Conservation (phyloP, 2,329 filamentous ascomycete genomes). For the Fusarium goolgardi region DNA sequence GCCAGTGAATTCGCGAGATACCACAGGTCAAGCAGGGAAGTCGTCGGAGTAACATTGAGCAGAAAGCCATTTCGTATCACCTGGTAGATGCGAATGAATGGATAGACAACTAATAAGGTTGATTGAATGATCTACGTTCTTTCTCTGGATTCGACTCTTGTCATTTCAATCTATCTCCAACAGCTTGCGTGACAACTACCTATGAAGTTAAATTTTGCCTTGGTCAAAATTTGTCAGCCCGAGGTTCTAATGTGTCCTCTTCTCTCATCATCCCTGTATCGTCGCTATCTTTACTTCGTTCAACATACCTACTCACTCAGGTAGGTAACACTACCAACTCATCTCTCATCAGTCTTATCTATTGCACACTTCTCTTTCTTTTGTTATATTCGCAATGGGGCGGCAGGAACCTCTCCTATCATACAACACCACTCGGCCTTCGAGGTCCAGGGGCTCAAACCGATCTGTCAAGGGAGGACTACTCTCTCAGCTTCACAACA, state of each 20-base stretch:
- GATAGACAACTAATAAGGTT: too few species aligned
- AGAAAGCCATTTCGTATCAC: too few species aligned
- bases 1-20: too few species aligned
- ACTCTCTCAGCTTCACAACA: conserved; percentile 37
- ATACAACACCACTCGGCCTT: conserved; percentile 29
- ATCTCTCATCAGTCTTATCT: neutral
- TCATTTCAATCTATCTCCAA: too few species aligned
- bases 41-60: too few species aligned
- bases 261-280: conserved; percentile 36
- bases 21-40: too few species aligned
- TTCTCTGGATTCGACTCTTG: too few species aligned
- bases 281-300: conserved; percentile 6
- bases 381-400: conserved; percentile 31
- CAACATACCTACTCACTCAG: neutral
- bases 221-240: conserved; percentile 42
- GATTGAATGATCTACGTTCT: too few species aligned
- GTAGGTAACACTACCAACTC: neutral
- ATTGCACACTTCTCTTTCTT: neutral
- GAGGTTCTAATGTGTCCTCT: conserved; percentile 12
- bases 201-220: too few species aligned
- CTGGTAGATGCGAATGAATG: too few species aligned
- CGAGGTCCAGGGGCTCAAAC: conserved; percentile 31
- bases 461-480: conserved; percentile 36
- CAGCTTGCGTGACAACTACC: too few species aligned
- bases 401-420: conserved; percentile 40